Evolutionary conservation across 371 early-diverging fungal species (phyloP).

Genomic region (Circinella minor): DNA sequence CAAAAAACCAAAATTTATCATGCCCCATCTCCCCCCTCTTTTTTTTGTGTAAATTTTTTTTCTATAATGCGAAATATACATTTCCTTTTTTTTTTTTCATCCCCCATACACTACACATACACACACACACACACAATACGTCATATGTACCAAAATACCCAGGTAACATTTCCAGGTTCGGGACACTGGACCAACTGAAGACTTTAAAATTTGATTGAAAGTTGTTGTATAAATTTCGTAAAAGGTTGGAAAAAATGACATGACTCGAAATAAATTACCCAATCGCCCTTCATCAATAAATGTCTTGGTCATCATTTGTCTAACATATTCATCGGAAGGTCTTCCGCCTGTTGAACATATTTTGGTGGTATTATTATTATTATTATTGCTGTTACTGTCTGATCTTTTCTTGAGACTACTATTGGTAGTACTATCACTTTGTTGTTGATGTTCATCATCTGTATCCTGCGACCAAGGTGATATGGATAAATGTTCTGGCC

Average conservation of each 20-base stretch:
- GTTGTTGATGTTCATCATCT: conserved; percentile 16
- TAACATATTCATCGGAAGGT: conserved; percentile 51
- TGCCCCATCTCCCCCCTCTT: too few relatives aligned
- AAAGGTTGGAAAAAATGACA: conserved; percentile 69
- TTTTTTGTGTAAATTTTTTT: background rate
- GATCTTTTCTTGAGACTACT: too few relatives aligned
- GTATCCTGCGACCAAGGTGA: conserved; percentile 55
- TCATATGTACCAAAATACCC: conserved; percentile 58
- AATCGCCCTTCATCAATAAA: conserved; percentile 63
- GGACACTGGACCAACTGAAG: conserved; percentile 59
- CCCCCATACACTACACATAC: background rate
- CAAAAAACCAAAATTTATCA: background rate
- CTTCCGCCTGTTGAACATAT: conserved; percentile 37
- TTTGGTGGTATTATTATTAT: too few relatives aligned
- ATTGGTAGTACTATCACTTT: background rate
- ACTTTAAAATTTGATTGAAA: conserved; percentile 44
- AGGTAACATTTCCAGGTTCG: conserved; percentile 65
- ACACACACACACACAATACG: background rate
- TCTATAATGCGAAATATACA: background rate
- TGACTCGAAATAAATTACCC: conserved; percentile 57
- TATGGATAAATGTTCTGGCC: conserved; percentile 44
- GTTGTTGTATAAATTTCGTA: conserved; percentile 59
- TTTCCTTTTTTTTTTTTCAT: too few relatives aligned
- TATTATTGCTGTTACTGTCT: too few relatives aligned
- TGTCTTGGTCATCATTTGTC: conserved; percentile 58